These are phyloP conservation scores for Capniomyces stellatus DNA, from an alignment of 371 early-diverging fungal species.

Conservation along the genomic window DNA sequence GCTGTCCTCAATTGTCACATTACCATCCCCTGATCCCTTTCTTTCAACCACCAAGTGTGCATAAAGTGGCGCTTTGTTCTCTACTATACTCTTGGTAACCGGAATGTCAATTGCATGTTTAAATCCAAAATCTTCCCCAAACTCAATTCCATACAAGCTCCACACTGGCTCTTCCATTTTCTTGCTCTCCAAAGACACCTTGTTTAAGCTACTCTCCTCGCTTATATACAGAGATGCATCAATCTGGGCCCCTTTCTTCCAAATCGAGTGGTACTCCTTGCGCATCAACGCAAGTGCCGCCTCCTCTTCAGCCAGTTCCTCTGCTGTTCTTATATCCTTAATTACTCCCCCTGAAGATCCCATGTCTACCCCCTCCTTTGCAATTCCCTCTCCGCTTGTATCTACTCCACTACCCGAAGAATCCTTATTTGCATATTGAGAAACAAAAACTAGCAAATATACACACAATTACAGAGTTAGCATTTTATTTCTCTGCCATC, in stretches of 20 bases:
- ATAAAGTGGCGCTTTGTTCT: neutral
- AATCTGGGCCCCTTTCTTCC: neutral
- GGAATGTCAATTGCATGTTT: neutral
- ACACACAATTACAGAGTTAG: too few relatives aligned
- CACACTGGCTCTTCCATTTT: neutral
- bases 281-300: too few relatives aligned
- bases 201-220: neutral
- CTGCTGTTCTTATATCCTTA: too few relatives aligned
- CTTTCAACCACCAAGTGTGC: neutral
- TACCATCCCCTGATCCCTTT: neutral
- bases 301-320: too few relatives aligned
- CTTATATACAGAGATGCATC: neutral
- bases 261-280: too few relatives aligned
- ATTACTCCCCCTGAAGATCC: too few relatives aligned
- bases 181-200: neutral
- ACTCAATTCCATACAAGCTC: neutral
- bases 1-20: neutral
- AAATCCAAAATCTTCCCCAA: neutral
- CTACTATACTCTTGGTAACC: neutral
- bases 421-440: too few relatives aligned
- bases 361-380: too few relatives aligned
- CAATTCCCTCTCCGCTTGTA: too few relatives aligned
- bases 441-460: too few relatives aligned
- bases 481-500: too few relatives aligned
- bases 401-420: too few relatives aligned